Percentiles rank a stretch among this genome's conserved stretches.
These are phyloP conservation scores for Suhomyces taliae DNA, from an alignment of 1,139 yeast genomes.

Conservation along the genomic window DNA sequence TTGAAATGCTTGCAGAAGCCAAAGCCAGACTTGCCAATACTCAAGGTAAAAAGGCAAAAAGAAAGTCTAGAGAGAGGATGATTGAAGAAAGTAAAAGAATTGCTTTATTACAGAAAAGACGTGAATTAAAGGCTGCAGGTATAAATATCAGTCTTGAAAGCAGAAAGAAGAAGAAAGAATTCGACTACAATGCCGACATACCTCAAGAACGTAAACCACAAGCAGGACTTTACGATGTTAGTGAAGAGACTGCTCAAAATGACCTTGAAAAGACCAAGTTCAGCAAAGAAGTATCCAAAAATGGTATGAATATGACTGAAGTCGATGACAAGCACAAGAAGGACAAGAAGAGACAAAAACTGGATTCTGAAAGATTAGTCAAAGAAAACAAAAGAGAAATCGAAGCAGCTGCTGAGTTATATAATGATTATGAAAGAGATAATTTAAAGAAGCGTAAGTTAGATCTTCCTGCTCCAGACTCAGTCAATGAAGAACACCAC, in stretches of 20 bases:
- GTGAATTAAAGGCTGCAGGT: conserved; percentile 88
- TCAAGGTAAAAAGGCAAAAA: conserved; percentile 90
- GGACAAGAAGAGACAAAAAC: conserved; percentile 27
- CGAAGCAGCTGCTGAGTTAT: conserved; percentile 38
- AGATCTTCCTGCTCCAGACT: conserved; percentile 50
- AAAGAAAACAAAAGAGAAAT: conserved; percentile 18
- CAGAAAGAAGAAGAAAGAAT: conserved; percentile 54
- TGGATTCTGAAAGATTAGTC: conserved; percentile 18
- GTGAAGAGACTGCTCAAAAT: conserved; percentile 53
- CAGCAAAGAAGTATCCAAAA: conserved; percentile 44
- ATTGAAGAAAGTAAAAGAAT: conserved; percentile 69
- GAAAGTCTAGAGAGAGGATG: conserved; percentile 86
- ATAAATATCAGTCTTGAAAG: conserved; percentile 54
- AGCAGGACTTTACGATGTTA: conserved; percentile 67
- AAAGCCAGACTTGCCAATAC: conserved; percentile 89
- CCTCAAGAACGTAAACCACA: conserved; percentile 78
- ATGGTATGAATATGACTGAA: conserved; percentile 50
- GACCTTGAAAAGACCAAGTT: conserved; percentile 40
- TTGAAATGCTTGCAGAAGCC: conserved; percentile 93
- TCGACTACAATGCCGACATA: conserved; percentile 82
- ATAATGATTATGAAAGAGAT: conserved; percentile 35
- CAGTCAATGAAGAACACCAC: conserved; percentile 9
- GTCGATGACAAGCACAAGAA: conserved; percentile 35
- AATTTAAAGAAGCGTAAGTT: conserved; percentile 53
- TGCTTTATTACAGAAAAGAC: conserved; percentile 74